Evolutionary conservation across 345 rosid genomes (phyloP), one percentile per base, ranked within the genome.

Genomic region (Dipteronia dyeriana): DNA sequence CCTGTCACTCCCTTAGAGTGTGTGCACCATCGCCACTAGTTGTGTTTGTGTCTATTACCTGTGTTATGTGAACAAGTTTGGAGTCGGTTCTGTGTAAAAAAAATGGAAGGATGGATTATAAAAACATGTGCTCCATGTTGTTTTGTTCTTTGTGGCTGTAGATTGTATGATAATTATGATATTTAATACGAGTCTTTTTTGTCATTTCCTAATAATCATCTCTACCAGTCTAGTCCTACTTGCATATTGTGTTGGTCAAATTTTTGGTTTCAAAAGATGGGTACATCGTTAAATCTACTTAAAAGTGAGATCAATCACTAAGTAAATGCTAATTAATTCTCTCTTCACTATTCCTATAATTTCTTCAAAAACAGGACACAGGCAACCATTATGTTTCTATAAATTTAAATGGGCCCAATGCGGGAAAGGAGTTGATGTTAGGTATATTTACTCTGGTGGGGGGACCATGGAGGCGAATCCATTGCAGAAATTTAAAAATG

Each of bases 1-100:
- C 96, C 98, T 3, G 91, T 68, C 63, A 83, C 85, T 64, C 99
- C 99, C 31, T 84, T 79, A 1, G 99, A 97, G 89, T 97, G 99
- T 73, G 86, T 76, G 79, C 99, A 94, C 84, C 99, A 97, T 78
- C 99, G 81, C 60, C 99, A 95, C 81, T 81, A 87, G 38, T 0
- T 34, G 0, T 34, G 89, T 53, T 6, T 8, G 8, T 0, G 4
- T 12, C 9, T 9, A 5, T n/a, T n/a, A n/a, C n/a, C n/a, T 13
- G 34, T 47, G 0, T 13, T 53, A 0, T 29, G 6, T 34, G 75
- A 71, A 56, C 11, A 11, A 19, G 16, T 8, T 39, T 9, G 45
- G 45, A 9, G 45, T 3, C 23, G 43, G 80, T 11, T 14, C 53
- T 29, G 0, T 74, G 64, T 71, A 70, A 47, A 75, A 60, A 45